phyloP scores from a whole-genome alignment of 768 basidiomycete species.

The Leccinum arenicola region DNA sequence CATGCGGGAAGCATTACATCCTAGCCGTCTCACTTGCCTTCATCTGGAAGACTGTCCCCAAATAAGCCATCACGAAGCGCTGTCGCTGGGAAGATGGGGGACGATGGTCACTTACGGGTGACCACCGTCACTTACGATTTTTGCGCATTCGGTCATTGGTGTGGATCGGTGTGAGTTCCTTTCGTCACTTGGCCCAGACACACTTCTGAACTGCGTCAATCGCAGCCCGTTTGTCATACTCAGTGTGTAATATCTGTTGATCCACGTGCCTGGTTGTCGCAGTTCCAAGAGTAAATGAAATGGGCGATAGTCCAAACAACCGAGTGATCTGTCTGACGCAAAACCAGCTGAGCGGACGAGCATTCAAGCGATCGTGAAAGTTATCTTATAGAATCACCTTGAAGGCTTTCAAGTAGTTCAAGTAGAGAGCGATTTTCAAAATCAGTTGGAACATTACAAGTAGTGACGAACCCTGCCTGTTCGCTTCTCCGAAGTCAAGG shows the following conservation, averaged over 20 bases:
- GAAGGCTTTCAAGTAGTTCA: background rate
- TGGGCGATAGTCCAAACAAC: background rate
- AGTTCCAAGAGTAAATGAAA: slow-evolving; percentile 1
- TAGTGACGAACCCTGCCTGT: background rate
- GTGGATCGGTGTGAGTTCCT: slow-evolving; percentile 23
- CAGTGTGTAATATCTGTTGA: slow-evolving; percentile 26
- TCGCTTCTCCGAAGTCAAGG: slow-evolving; percentile 1
- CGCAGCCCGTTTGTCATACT: slow-evolving; percentile 14
- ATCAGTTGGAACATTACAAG: background rate
- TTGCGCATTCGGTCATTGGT: slow-evolving; percentile 6
- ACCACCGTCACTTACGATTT: slow-evolving; percentile 2
- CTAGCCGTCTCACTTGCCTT: slow-evolving; percentile 38
- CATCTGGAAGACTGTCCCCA: slow-evolving; percentile 41
- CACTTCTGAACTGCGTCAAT: slow-evolving; percentile 16
- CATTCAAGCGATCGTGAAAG: background rate
- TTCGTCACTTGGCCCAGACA: slow-evolving; percentile 9
- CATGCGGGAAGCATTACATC: slow-evolving; percentile 35
- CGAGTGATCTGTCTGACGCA: background rate
- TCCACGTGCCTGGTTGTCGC: slow-evolving; percentile 20
- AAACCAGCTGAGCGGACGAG: background rate
- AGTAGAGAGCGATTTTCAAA: background rate
- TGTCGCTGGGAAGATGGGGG: slow-evolving; percentile 38
- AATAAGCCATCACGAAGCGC: slow-evolving; percentile 37
- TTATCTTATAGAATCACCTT: background rate
- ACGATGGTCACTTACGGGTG: slow-evolving; percentile 25